Percentiles rank a stretch among this genome's conserved stretches.
Evolutionary conservation across 352 stramenopile genomes (phyloP).

Genomic region (Phytophthora cactorum): DNA sequence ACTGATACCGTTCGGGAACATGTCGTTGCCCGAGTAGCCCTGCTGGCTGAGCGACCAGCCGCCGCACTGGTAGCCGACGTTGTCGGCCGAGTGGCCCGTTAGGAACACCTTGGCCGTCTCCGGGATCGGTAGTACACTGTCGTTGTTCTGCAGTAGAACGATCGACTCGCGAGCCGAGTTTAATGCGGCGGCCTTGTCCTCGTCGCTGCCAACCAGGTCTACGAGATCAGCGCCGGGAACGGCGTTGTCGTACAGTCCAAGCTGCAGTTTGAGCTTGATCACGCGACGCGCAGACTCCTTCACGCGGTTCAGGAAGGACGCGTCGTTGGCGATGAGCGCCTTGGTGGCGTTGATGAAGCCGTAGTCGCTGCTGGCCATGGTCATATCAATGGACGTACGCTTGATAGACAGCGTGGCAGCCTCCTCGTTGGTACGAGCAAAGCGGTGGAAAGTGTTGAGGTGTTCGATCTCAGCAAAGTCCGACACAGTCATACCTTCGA

Average conservation of each 20-base stretch:
- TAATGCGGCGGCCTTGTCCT: slow-evolving; percentile 57
- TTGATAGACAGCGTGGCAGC: slow-evolving; percentile 67
- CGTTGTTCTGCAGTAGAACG: slow-evolving; percentile 83
- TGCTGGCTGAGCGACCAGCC: slow-evolving; percentile 87
- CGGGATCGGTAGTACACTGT: slow-evolving; percentile 52
- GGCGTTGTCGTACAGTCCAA: slow-evolving; percentile 72
- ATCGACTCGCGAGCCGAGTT: slow-evolving; percentile 76
- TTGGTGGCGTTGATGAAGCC: slow-evolving; percentile 64
- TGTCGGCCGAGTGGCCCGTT: slow-evolving; percentile 61
- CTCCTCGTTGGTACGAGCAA: slow-evolving; percentile 47
- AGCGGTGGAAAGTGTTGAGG: slow-evolving; percentile 61
- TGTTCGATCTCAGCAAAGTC: slow-evolving; percentile 93
- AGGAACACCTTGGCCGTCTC: slow-evolving; percentile 53
- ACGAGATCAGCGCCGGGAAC: slow-evolving; percentile 58
- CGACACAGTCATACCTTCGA: slow-evolving; percentile 87
- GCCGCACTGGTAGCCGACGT: slow-evolving; percentile 71
- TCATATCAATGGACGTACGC: slow-evolving; percentile 91
- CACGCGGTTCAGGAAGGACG: slow-evolving; percentile 50
- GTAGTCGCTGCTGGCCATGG: slow-evolving; percentile 74
- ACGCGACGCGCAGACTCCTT: slow-evolving; percentile 65
- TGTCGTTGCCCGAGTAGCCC: slow-evolving; percentile 68
- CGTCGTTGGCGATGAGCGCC: slow-evolving; percentile 43
- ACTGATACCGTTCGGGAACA: slow-evolving; percentile 65
- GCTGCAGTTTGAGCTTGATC: slow-evolving; percentile 70
- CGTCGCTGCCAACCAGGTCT: slow-evolving; percentile 43